Conservation (phyloP, 2,329 filamentous ascomycete genomes). For the Trichophyton rubrum region DNA sequence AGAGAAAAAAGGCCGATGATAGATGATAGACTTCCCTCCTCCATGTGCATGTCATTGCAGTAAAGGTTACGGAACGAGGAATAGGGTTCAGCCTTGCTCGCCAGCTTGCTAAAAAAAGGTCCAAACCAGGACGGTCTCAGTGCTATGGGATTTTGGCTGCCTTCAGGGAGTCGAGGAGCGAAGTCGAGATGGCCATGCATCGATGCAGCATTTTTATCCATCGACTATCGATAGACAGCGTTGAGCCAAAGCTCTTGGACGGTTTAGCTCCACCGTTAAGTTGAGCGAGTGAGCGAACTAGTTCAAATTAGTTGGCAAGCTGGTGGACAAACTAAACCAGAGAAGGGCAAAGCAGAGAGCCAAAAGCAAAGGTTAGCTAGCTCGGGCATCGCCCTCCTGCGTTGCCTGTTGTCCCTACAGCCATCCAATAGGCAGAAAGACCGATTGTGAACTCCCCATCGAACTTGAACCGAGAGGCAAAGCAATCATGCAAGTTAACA, state of each 20-base stretch:
- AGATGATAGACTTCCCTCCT: neutral
- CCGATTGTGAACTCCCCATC: neutral
- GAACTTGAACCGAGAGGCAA: neutral
- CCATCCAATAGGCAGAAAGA: neutral
- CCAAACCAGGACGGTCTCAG: neutral
- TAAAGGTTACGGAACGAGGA: slow-evolving; percentile 2
- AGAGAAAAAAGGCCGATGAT: neutral
- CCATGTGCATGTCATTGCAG: neutral
- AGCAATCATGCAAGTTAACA: neutral
- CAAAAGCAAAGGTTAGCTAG: neutral
- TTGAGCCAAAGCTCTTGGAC: neutral
- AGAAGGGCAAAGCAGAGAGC: neutral
- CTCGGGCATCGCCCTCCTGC: neutral
- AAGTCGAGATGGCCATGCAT: neutral
- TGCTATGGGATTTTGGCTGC: neutral
- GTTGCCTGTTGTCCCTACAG: neutral
- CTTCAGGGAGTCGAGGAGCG: no score
- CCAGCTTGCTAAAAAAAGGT: neutral
- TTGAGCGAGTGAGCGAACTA: neutral
- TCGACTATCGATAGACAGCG: neutral
- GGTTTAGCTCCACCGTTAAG: neutral
- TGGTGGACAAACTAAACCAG: neutral
- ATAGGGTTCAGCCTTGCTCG: slow-evolving; percentile 3
- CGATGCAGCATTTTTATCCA: neutral
- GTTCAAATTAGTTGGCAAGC: neutral